Conservation (phyloP, 352 stramenopile genomes). For the Peronospora destructor region DNA sequence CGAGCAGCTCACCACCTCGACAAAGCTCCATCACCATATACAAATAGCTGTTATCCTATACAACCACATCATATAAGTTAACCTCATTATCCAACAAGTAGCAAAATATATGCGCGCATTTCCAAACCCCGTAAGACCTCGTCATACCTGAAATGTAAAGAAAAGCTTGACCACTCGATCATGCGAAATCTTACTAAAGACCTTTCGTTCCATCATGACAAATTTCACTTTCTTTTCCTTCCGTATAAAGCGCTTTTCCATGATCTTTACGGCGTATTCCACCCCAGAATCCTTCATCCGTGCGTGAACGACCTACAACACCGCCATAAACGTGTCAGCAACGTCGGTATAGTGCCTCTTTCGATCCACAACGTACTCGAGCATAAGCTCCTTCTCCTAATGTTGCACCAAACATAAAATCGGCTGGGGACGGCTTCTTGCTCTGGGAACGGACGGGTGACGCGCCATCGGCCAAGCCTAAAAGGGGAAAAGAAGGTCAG, state of each 20-base stretch:
- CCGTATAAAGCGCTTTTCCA: constrained; percentile 88
- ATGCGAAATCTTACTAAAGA: constrained; percentile 85
- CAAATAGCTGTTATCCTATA: constrained; percentile 58
- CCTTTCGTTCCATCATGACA: constrained; percentile 88
- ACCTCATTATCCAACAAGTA: too few relatives aligned
- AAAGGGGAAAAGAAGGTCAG: neutral
- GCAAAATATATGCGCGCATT: too few relatives aligned
- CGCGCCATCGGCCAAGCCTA: constrained; percentile 32
- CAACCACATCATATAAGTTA: neutral
- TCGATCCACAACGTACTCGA: constrained; percentile 49
- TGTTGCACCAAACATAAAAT: constrained; percentile 87
- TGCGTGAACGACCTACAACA: constrained; percentile 64
- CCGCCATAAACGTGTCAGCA: too few relatives aligned
- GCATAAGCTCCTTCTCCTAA: constrained; percentile 85
- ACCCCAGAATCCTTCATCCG: constrained; percentile 84
- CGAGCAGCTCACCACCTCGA: constrained; percentile 75
- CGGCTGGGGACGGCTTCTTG: constrained; percentile 72
- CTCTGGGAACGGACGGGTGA: constrained; percentile 36
- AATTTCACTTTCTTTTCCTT: constrained; percentile 90
- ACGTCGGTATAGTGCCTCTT: too few relatives aligned
- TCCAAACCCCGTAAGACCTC: too few relatives aligned
- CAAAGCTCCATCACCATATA: constrained; percentile 90
- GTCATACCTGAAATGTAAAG: constrained; percentile 81
- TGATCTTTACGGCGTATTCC: constrained; percentile 89
- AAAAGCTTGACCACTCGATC: constrained; percentile 87